Percentiles rank a stretch among this genome's conserved stretches.
Conservation (phyloP, 225 moss, liverwort and hornwort species). For the Sphagnum contortum region DNA sequence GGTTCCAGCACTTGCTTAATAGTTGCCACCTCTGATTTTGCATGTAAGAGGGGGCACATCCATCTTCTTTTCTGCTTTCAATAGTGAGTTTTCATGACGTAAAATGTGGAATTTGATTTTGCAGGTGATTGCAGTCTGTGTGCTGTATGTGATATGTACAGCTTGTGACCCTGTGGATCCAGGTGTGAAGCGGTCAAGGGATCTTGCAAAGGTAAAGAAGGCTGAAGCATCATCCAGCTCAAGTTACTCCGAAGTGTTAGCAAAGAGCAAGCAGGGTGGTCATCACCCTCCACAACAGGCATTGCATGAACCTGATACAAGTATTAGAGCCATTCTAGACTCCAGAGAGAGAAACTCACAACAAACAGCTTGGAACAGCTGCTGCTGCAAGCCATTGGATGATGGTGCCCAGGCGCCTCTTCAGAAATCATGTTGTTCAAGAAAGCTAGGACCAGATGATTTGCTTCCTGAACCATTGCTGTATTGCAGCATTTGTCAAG, state of each 20-base stretch:
- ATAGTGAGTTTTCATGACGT: too few species aligned
- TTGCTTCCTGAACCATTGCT: constrained; percentile 56
- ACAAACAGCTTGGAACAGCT: too few species aligned
- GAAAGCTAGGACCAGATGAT: constrained; percentile 25
- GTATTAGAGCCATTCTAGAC: background rate
- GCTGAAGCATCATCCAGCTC: constrained; percentile 12
- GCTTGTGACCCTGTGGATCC: constrained; percentile 91
- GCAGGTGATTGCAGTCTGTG: constrained; percentile 60
- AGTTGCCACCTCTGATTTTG: too few species aligned
- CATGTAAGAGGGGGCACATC: too few species aligned
- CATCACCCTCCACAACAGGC: constrained; percentile 7
- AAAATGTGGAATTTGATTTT: too few species aligned
- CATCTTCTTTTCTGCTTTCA: too few species aligned
- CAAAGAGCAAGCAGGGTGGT: background rate
- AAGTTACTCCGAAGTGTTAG: constrained; percentile 7
- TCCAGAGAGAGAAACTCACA: constrained; percentile 4
- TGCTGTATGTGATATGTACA: constrained; percentile 75
- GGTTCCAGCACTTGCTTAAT: too few species aligned
- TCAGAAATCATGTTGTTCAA: constrained; percentile 7
- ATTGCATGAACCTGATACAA: constrained; percentile 16
- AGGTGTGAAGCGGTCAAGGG: constrained; percentile 47
- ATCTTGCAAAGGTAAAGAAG: constrained; percentile 15
- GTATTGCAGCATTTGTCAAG: constrained; percentile 86
- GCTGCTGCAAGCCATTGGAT: too few species aligned
- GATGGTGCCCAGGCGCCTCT: too few species aligned